Evolutionary conservation across 2,329 filamentous ascomycete species (phyloP).

Genomic region (Aphanoascus verrucosus): DNA sequence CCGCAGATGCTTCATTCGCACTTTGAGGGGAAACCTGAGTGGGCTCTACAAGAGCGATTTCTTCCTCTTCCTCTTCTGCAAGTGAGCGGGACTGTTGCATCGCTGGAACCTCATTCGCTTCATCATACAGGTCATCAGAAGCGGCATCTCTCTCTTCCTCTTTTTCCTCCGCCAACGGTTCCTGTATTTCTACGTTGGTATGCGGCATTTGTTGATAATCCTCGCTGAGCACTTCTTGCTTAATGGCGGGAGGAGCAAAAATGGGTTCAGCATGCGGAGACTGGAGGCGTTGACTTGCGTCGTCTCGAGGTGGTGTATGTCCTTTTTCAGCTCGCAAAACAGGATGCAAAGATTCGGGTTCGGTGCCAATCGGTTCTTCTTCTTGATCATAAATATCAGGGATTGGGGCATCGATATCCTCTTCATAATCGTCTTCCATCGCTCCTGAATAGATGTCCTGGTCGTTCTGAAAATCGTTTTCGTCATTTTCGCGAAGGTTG

Average conservation of each 20-base stretch:
- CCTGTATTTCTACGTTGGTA: background rate
- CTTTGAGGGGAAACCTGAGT: background rate
- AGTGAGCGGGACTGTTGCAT: background rate
- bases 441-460: slow-evolving; percentile 27
- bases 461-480: slow-evolving; percentile 11
- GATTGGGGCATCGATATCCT: slow-evolving; percentile 26
- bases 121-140: background rate
- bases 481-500: slow-evolving; percentile 23
- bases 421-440: slow-evolving; percentile 33
- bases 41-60: background rate
- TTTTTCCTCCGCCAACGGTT: background rate
- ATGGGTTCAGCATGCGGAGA: background rate
- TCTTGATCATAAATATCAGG: slow-evolving; percentile 9
- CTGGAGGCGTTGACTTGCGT: background rate
- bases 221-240: background rate
- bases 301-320: background rate
- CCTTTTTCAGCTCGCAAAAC: background rate
- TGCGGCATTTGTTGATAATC: background rate
- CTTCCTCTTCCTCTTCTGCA: slow-evolving; percentile 1
- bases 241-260: background rate
- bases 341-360: background rate
- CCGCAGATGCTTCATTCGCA: background rate
- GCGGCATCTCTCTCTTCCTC: background rate
- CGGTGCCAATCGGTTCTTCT: background rate
- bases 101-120: background rate